Percentiles rank a stretch among this genome's conserved stretches.
phyloP scores from a whole-genome alignment of 371 early-diverging fungal genomes.

The Lichtheimia corymbifera region DNA sequence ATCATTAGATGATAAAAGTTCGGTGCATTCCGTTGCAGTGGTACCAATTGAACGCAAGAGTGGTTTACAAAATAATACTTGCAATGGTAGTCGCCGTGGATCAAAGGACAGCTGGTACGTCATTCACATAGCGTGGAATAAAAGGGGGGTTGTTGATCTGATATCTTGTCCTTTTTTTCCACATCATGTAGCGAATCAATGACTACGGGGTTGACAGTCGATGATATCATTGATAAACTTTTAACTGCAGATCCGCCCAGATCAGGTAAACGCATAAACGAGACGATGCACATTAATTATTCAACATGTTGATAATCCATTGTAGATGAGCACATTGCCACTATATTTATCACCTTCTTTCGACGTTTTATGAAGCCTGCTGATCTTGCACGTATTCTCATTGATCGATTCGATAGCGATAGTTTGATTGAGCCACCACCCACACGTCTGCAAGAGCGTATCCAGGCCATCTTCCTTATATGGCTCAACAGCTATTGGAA shows the following conservation, averaged over 20 bases:
- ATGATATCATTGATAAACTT: conserved; percentile 41
- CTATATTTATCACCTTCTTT: conserved; percentile 56
- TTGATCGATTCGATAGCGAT: conserved; percentile 46
- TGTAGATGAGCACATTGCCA: conserved; percentile 39
- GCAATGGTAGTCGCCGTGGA: conserved; percentile 25
- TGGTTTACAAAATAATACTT: conserved; percentile 5
- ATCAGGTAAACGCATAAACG: conserved; percentile 20
- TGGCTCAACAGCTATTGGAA: conserved; percentile 59
- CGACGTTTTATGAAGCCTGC: conserved; percentile 59
- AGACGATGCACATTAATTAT: neutral
- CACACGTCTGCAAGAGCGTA: conserved; percentile 44
- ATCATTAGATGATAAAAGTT: neutral
- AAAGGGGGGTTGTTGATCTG: neutral
- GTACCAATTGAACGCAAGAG: conserved; percentile 10
- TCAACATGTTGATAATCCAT: conserved; percentile 17
- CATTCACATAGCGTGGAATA: too few species aligned
- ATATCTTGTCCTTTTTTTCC: neutral
- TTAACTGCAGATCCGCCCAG: conserved; percentile 23
- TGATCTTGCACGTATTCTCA: conserved; percentile 45
- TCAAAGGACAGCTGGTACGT: conserved; percentile 49
- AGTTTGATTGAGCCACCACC: conserved; percentile 28
- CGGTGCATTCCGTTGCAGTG: neutral
- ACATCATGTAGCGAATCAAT: conserved; percentile 32
- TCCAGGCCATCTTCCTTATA: conserved; percentile 40
- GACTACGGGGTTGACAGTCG: conserved; percentile 36